Evolutionary conservation across 164 flowering plant species (phyloP).

Genomic region (Taxillus chinensis): DNA sequence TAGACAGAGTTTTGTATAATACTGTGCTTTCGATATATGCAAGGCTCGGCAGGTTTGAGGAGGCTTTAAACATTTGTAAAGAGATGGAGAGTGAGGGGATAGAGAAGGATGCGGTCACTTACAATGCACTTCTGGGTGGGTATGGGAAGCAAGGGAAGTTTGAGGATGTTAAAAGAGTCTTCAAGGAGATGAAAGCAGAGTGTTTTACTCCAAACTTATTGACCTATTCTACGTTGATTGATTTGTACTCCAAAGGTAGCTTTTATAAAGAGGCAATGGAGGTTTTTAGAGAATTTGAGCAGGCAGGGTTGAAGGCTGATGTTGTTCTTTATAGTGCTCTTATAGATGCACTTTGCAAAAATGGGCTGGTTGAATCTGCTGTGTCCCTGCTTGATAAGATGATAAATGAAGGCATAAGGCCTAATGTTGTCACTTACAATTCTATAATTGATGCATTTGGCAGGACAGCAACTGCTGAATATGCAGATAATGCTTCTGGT

Average conservation of each 20-base stretch:
- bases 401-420: slow-evolving; percentile 80
- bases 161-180: slow-evolving; percentile 51
- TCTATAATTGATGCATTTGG: slow-evolving; percentile 97
- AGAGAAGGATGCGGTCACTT: slow-evolving; percentile 81
- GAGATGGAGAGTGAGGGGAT: slow-evolving; percentile 84
- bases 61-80: slow-evolving; percentile 59
- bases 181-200: slow-evolving; percentile 58
- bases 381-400: slow-evolving; percentile 77
- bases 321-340: slow-evolving; percentile 93
- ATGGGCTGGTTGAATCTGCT: slow-evolving; percentile 76
- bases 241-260: slow-evolving; percentile 79
- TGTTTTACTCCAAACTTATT: slow-evolving; percentile 54
- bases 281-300: slow-evolving; percentile 64
- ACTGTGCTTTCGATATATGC: slow-evolving; percentile 72
- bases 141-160: slow-evolving; percentile 85
- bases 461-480: slow-evolving; percentile 28
- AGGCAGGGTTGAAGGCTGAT: slow-evolving; percentile 80
- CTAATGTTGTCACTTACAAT: slow-evolving; percentile 94
- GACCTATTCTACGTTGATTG: slow-evolving; percentile 86
- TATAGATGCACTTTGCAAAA: slow-evolving; percentile 88
- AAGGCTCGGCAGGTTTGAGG: slow-evolving; percentile 77
- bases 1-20: slow-evolving; percentile 85
- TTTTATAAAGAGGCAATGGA: slow-evolving; percentile 78
- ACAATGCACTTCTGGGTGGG: slow-evolving; percentile 81
- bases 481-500: slow-evolving; percentile 12